Conservation (phyloP, 805 yeast genomes). For the Candida quercuum region DNA sequence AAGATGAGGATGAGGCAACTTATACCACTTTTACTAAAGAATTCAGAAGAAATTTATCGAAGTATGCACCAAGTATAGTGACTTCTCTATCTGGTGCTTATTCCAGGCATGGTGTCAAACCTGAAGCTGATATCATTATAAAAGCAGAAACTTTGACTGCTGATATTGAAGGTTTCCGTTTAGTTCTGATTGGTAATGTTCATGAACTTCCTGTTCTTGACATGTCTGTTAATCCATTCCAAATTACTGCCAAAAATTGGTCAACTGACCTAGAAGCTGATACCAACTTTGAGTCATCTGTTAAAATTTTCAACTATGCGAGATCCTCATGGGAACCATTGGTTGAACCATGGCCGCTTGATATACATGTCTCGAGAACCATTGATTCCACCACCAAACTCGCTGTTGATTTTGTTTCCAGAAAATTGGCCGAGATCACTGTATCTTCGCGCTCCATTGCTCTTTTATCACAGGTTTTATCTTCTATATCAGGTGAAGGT, state of each 20-base stretch:
- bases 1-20: constrained; percentile 12
- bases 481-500: constrained; percentile 47
- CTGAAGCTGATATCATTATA: constrained; percentile 37
- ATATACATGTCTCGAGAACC: constrained; percentile 57
- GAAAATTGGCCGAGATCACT: constrained; percentile 73
- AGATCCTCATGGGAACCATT: constrained; percentile 94
- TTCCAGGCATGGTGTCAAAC: constrained; percentile 15
- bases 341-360: constrained; percentile 81
- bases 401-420: constrained; percentile 65
- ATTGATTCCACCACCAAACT: constrained; percentile 41
- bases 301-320: constrained; percentile 82
- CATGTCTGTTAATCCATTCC: constrained; percentile 66
- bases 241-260: constrained; percentile 72
- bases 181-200: constrained; percentile 84
- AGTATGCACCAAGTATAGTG: constrained; percentile 63
- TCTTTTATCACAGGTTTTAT: constrained; percentile 61
- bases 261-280: constrained; percentile 74
- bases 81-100: constrained; percentile 41
- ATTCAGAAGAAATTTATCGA: constrained; percentile 52
- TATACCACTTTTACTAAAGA: constrained; percentile 52
- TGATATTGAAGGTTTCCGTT: constrained; percentile 67
- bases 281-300: constrained; percentile 54
- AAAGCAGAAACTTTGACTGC: constrained; percentile 66
- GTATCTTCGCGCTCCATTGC: constrained; percentile 80
- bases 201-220: constrained; percentile 88